Percentiles rank a stretch among this genome's conserved stretches.
phyloP scores from a whole-genome alignment of 768 basidiomycete genomes.

The Boletus patriciae region DNA sequence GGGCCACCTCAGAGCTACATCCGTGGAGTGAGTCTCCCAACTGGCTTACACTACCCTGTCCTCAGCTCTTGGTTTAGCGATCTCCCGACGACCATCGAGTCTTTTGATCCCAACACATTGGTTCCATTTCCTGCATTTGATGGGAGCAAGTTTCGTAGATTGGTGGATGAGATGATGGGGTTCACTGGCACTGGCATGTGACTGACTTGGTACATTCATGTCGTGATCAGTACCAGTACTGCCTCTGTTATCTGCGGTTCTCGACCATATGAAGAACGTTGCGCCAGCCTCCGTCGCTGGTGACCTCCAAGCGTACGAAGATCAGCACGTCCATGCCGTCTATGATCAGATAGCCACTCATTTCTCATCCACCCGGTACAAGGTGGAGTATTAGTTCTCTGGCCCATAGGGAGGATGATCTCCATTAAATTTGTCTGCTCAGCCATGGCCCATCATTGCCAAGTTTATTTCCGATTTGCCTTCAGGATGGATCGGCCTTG shows the following conservation, averaged over 20 bases:
- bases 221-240: not conserved
- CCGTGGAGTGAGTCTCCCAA: conserved; percentile 50
- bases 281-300: conserved; percentile 43
- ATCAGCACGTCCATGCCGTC: conserved; percentile 73
- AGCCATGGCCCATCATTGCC: conserved; percentile 92
- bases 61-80: conserved; percentile 38
- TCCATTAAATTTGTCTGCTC: conserved; percentile 1
- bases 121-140: conserved; percentile 69
- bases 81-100: conserved; percentile 53
- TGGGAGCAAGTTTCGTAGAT: conserved; percentile 58
- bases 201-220: conserved; percentile 8
- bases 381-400: conserved; percentile 43
- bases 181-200: conserved; percentile 47
- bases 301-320: conserved; percentile 63
- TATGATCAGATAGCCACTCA: conserved; percentile 86
- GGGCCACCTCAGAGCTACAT: conserved; percentile 57
- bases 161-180: conserved; percentile 82
- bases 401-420: not conserved
- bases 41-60: not conserved
- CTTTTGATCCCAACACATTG: conserved; percentile 45
- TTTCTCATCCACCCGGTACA: conserved; percentile 89
- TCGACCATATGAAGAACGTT: conserved; percentile 32
- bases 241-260: not conserved
- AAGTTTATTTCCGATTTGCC: conserved; percentile 70
- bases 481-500: conserved; percentile 82